A percentile compares a stretch with the other conserved stretches of the same genome.
Conservation (phyloP, 202 grass and related monocot species). For the Bolboschoenoplectus hybrid region DNA sequence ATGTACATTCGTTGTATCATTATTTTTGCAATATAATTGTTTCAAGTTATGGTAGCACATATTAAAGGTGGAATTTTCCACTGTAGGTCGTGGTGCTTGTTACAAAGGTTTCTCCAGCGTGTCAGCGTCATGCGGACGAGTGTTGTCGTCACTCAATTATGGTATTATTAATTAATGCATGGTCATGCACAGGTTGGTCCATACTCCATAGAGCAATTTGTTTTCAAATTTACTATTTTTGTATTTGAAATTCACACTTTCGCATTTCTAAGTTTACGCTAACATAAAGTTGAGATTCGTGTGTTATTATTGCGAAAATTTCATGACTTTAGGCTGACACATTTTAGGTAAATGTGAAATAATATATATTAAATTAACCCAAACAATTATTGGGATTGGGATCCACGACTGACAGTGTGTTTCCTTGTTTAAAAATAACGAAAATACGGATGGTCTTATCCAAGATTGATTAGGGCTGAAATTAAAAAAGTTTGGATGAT, state of each 20-base stretch:
- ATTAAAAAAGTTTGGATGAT: too few relatives aligned
- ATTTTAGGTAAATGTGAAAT: background rate
- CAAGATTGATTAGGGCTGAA: too few relatives aligned
- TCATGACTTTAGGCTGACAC: background rate
- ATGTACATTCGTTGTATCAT: background rate
- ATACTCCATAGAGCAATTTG: background rate
- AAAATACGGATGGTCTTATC: too few relatives aligned
- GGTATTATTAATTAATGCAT: background rate
- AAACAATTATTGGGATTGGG: too few relatives aligned
- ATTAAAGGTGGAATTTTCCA: background rate
- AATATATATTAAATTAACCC: too few relatives aligned
- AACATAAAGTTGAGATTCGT: too few relatives aligned
- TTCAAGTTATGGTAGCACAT: background rate
- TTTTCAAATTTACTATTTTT: background rate
- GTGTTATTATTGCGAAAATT: background rate
- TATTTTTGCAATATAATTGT: slow-evolving; percentile 28
- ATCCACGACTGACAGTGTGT: too few relatives aligned
- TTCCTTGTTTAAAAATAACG: too few relatives aligned
- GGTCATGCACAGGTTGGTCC: background rate
- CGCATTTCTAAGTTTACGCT: background rate
- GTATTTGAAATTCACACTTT: background rate
- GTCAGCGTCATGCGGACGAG: background rate
- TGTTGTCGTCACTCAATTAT: too few relatives aligned
- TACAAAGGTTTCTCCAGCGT: background rate
- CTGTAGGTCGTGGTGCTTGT: background rate